Conservation (phyloP, 371 early-diverging fungal genomes). For the Saksenaea oblongispora region DNA sequence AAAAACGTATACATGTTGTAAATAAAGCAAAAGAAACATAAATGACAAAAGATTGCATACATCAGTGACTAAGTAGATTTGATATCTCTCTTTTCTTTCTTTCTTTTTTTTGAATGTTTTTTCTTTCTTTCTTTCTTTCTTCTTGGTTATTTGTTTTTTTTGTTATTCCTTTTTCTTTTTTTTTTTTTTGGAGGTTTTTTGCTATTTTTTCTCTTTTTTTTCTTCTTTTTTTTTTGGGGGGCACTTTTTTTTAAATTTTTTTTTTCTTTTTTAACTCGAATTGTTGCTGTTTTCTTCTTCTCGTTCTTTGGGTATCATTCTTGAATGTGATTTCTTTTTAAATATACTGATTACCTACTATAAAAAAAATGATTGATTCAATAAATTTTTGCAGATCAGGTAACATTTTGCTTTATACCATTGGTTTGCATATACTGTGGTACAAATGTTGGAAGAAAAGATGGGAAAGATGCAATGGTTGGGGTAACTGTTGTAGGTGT, state of each 20-base stretch:
- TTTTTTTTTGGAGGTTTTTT: no score
- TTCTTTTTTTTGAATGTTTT: neutral
- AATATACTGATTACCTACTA: neutral
- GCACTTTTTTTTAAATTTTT: neutral
- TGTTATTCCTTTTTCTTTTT: no score
- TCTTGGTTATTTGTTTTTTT: no score
- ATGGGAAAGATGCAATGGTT: neutral
- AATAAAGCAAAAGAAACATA: neutral
- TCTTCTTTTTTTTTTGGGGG: no score
- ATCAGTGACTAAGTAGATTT: no score
- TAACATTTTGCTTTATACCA: neutral
- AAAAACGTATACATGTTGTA: neutral
- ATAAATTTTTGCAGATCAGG: neutral
- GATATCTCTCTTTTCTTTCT: no score
- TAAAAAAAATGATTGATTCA: neutral
- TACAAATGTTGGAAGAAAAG: constrained; percentile 1
- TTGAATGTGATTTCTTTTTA: neutral
- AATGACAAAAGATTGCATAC: neutral
- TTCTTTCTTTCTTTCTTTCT: neutral
- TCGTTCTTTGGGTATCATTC: neutral
- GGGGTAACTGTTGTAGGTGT: neutral
- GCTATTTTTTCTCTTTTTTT: neutral
- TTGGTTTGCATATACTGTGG: neutral
- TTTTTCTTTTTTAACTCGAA: neutral
- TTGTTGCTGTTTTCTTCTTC: neutral